These are phyloP conservation scores for Bipolaris cookei DNA, from an alignment of 2,329 filamentous ascomycete species.

Conservation along the genomic window DNA sequence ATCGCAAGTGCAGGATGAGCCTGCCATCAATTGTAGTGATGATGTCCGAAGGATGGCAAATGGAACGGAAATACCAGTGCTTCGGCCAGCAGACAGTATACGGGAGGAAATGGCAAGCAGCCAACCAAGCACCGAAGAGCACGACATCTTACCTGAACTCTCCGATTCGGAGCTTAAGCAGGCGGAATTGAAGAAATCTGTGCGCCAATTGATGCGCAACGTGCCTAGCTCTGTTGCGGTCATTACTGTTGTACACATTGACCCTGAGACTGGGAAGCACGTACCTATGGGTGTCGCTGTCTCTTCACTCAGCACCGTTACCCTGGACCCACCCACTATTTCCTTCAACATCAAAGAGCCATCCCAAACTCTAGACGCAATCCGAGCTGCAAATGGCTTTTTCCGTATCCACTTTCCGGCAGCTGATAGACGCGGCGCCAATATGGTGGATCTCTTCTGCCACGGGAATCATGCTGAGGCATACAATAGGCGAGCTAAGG, in stretches of 20 bases:
- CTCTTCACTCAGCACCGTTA: conserved; percentile 67
- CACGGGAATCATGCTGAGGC: conserved; percentile 34
- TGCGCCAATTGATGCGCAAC: conserved; percentile 57
- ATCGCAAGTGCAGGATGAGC: conserved; percentile 7
- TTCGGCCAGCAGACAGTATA: conserved; percentile 1
- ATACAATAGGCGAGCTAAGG: conserved; percentile 25
- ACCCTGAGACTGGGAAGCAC: conserved; percentile 17
- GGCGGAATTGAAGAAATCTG: conserved; percentile 15
- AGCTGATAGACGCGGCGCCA: conserved; percentile 36
- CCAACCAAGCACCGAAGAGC: conserved; percentile 3
- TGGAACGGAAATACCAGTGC: background rate
- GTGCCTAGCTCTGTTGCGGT: conserved; percentile 65
- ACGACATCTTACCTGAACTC: background rate
- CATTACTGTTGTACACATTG: conserved; percentile 52
- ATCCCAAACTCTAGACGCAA: conserved; percentile 62
- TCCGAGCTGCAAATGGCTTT: conserved; percentile 49
- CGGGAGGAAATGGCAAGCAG: background rate
- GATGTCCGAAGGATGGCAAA: background rate
- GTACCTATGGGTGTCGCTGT: conserved; percentile 58
- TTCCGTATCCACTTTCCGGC: conserved; percentile 62
- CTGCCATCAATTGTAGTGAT: background rate
- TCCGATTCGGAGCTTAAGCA: conserved; percentile 9
- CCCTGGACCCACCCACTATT: conserved; percentile 63
- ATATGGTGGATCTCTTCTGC: conserved; percentile 39
- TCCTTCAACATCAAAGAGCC: conserved; percentile 67